Percentiles rank a stretch among this genome's conserved stretches.
phyloP scores from a whole-genome alignment of 2,329 filamentous ascomycete genomes.

The Sordariomycetes sp. region DNA sequence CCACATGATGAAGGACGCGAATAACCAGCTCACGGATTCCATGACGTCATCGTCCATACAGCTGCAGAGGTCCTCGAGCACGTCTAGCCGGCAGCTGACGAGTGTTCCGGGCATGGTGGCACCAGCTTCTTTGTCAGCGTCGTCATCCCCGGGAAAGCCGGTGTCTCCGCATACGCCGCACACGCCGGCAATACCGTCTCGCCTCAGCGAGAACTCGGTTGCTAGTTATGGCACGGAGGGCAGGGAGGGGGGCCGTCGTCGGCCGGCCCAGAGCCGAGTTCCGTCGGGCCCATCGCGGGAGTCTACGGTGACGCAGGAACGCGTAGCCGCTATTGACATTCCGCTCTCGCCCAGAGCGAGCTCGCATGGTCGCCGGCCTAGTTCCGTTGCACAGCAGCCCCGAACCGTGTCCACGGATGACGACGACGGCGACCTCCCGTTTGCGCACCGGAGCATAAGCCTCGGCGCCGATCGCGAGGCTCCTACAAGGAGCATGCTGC shows the following conservation, averaged over 20 bases:
- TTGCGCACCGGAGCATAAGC: constrained; percentile 57
- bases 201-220: constrained; percentile 66
- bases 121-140: constrained; percentile 69
- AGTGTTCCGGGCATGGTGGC: constrained; percentile 57
- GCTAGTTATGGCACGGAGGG: neutral
- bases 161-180: constrained; percentile 86
- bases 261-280: neutral
- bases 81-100: constrained; percentile 49
- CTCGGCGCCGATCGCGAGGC: constrained; percentile 50
- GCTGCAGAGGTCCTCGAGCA: constrained; percentile 71
- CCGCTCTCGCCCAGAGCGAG: constrained; percentile 56
- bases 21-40: constrained; percentile 81
- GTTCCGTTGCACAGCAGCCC: constrained; percentile 57
- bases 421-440: constrained; percentile 50
- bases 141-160: constrained; percentile 82
- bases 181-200: constrained; percentile 84
- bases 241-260: neutral
- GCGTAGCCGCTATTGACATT: constrained; percentile 58
- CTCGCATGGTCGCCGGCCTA: constrained; percentile 50
- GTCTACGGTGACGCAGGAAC: constrained; percentile 7
- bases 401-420: constrained; percentile 45
- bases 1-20: constrained; percentile 80
- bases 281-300: constrained; percentile 1
- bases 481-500: constrained; percentile 52
- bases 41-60: constrained; percentile 87